phyloP scores from a whole-genome alignment of 1,139 yeast genomes.

The Lodderomyces margitis region DNA sequence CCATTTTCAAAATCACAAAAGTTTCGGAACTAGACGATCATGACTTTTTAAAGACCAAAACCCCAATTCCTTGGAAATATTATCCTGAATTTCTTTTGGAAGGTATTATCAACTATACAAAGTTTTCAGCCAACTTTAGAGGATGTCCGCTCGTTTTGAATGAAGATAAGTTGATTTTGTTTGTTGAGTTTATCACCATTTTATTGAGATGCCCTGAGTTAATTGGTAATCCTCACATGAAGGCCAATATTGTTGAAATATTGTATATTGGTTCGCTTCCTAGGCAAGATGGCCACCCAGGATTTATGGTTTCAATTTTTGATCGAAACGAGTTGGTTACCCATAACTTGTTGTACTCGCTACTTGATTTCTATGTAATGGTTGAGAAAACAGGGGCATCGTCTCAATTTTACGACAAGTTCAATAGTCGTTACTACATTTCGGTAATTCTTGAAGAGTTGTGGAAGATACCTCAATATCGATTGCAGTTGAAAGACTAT shows the following conservation, averaged over 20 bases:
- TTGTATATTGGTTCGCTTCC: conserved; percentile 75
- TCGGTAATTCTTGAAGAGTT: conserved; percentile 79
- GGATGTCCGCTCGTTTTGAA: conserved; percentile 60
- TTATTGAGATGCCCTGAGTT: conserved; percentile 82
- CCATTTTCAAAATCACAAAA: conserved; percentile 55
- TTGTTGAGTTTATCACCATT: conserved; percentile 71
- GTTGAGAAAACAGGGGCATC: conserved; percentile 96
- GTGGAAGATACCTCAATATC: conserved; percentile 73
- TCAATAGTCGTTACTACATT: conserved; percentile 84
- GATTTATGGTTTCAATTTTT: conserved; percentile 69
- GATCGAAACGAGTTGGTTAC: conserved; percentile 60
- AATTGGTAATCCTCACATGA: conserved; percentile 90
- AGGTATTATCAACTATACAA: conserved; percentile 74
- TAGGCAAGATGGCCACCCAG: conserved; percentile 55
- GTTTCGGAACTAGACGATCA: conserved; percentile 62
- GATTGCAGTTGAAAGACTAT: conserved; percentile 65
- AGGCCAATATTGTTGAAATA: conserved; percentile 78
- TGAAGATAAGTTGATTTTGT: conserved; percentile 48
- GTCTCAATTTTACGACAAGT: conserved; percentile 93
- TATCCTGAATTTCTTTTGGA: conserved; percentile 87
- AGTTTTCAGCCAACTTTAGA: conserved; percentile 58
- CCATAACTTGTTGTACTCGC: conserved; percentile 71
- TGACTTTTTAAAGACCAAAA: conserved; percentile 59
- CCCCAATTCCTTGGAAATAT: conserved; percentile 78
- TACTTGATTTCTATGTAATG: conserved; percentile 87